Base-by-base conservation (phyloP, 2,329 filamentous ascomycete species). In the Akanthomyces muscarius region DNA sequence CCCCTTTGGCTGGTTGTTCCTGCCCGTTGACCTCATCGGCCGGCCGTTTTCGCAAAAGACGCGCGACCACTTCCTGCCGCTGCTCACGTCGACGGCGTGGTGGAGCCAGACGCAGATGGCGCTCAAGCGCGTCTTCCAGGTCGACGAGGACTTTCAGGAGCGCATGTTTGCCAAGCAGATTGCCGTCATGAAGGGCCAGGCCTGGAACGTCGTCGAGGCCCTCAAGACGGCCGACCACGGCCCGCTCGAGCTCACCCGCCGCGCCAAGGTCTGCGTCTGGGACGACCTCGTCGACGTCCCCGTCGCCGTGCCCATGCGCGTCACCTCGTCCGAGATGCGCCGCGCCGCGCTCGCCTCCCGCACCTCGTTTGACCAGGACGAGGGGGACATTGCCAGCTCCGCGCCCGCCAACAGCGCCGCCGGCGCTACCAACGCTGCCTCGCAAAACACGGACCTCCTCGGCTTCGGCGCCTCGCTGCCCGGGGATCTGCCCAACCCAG, bases 141-240 rank as follows among this genome's bases (percentile, higher is more conserved):
- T 96, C 72, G 95, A 99, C 74, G 87, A 89, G 2, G 95, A 99
- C 76, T 99, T 99, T 75, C 92, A 98, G 74, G 95, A 99, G 78
- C 89, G 91, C 76, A 99, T 99, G 95, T 99, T 97, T 77, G 92
- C 92, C n/a, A 88, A 91, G 68, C 95, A 99, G 72, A 96, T 99
- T 65, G 94, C 95, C 1, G 95, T 99, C 64, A 97, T 99, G 92
- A 99, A 99, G 77, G 95, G 95, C 13, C 95, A 99, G 73, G 95
- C 95, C 0, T 99, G 95, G 92, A 99, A 99, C 73, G 95, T 99
- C 0, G 95, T 99, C 5, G 95, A 99, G 78, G 97, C 95, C 0
- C 83, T 99, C 65, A 99, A 99, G 75, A 90, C 90, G 21, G 82
- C 86, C 0, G 95, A 98, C 71, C 94, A 98, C 72, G 95, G 95